Evolutionary conservation across 2,329 filamentous ascomycete species (phyloP).

Genomic region (Fusarium annulatum): DNA sequence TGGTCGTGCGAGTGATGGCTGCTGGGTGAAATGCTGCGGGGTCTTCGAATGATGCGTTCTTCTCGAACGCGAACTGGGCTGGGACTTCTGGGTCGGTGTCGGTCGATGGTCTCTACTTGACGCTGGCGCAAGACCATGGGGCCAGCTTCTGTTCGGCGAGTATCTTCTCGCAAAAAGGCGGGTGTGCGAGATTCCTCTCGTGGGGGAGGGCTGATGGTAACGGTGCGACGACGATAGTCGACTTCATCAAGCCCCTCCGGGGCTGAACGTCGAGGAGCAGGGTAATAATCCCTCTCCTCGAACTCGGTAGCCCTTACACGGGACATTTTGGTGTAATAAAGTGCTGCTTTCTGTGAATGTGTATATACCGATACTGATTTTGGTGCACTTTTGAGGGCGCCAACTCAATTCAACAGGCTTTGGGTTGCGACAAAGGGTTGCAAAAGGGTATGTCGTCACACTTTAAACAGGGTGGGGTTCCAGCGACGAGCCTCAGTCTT

Average conservation of each 20-base stretch:
- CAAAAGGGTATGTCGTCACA: constrained; percentile 30
- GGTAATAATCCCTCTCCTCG: constrained; percentile 60
- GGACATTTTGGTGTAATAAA: constrained; percentile 41
- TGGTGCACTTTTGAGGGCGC: constrained; percentile 13
- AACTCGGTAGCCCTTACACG: constrained; percentile 52
- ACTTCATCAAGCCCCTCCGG: constrained; percentile 51
- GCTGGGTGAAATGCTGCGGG: constrained; percentile 56
- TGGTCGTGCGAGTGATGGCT: constrained; percentile 47
- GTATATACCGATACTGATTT: background rate
- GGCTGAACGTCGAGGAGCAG: constrained; percentile 50
- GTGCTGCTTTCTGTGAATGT: constrained; percentile 4
- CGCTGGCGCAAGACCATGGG: constrained; percentile 65
- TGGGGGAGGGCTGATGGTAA: constrained; percentile 56
- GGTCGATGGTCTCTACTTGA: constrained; percentile 66
- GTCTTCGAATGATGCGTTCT: constrained; percentile 56
- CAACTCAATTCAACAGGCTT: constrained; percentile 30
- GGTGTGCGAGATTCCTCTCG: constrained; percentile 61
- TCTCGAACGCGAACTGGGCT: constrained; percentile 56
- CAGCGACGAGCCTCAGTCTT: constrained; percentile 30
- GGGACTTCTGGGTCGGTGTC: constrained; percentile 59
- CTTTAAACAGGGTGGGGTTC: constrained; percentile 30
- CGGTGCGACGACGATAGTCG: constrained; percentile 47
- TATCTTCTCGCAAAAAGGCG: constrained; percentile 64
- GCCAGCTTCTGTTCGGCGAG: constrained; percentile 59
- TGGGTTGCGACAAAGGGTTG: constrained; percentile 17